Conservation (phyloP, 2,329 filamentous ascomycete species). For the Claviceps citrina region DNA sequence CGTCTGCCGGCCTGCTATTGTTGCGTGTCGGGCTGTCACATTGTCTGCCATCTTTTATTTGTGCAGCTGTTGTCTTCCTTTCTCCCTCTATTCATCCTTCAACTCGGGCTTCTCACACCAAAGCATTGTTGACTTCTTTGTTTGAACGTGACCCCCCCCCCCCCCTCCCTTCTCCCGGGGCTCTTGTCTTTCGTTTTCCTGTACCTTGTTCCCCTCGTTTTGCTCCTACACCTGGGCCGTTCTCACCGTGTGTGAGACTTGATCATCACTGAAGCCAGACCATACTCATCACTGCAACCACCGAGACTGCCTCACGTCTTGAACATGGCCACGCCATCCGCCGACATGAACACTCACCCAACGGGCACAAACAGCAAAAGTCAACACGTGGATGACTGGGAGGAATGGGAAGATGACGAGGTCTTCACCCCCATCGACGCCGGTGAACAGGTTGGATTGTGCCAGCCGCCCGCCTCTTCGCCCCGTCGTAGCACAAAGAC, state of each 20-base stretch:
- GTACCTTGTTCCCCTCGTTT: slow-evolving; percentile 1
- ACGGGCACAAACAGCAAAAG: background rate
- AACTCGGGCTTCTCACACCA: background rate
- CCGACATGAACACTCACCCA: background rate
- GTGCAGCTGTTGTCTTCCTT: background rate
- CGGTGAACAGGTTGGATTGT: slow-evolving; percentile 18
- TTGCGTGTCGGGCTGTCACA: slow-evolving; percentile 4
- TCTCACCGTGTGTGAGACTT: no score
- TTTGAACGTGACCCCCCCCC: background rate
- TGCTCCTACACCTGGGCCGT: background rate
- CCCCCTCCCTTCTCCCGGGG: background rate
- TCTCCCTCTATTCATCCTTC: background rate
- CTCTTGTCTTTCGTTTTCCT: background rate
- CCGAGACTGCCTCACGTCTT: no score
- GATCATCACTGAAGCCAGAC: background rate
- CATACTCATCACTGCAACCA: background rate
- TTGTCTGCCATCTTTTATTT: slow-evolving; percentile 5
- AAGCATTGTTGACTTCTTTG: background rate
- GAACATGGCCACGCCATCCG: slow-evolving; percentile 5
- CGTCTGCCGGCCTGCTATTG: slow-evolving; percentile 3
- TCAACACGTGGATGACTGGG: slow-evolving; percentile 29
- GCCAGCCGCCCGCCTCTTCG: slow-evolving; percentile 7
- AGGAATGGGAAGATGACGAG: slow-evolving; percentile 38
- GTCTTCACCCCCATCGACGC: slow-evolving; percentile 25
- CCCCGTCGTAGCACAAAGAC: slow-evolving; percentile 8